phyloP scores from a whole-genome alignment of 352 stramenopile genomes.

The Pythium myriotylum region DNA sequence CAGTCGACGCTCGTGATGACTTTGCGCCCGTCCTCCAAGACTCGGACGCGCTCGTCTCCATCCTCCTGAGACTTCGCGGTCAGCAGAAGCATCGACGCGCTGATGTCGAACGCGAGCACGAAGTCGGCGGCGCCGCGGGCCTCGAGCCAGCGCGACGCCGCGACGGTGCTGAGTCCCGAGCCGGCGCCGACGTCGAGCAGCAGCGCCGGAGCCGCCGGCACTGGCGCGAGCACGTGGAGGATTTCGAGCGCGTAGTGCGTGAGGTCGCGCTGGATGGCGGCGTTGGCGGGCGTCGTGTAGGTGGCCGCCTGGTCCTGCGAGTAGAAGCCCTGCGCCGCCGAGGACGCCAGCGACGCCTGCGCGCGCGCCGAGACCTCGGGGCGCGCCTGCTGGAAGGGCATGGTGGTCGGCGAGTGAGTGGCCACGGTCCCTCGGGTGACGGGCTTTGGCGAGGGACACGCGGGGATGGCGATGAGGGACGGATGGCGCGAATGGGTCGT shows the following conservation, averaged over 20 bases:
- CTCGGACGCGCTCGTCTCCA: neutral
- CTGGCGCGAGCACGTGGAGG: constrained; percentile 26
- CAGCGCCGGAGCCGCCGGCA: constrained; percentile 7
- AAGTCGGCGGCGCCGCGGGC: constrained; percentile 36
- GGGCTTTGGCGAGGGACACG: constrained; percentile 1
- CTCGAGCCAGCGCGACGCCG: constrained; percentile 53
- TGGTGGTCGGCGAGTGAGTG: constrained; percentile 18
- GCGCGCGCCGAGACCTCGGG: constrained; percentile 51
- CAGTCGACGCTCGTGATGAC: constrained; percentile 17
- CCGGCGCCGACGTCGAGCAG: constrained; percentile 73
- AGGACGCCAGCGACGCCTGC: constrained; percentile 36
- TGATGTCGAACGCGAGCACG: constrained; percentile 77
- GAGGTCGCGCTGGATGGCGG: constrained; percentile 68
- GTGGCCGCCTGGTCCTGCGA: constrained; percentile 51
- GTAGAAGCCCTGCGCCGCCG: constrained; percentile 63
- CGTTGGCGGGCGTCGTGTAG: constrained; percentile 76
- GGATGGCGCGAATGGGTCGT: too few species aligned
- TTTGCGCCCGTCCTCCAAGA: constrained; percentile 24
- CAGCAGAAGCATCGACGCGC: constrained; percentile 70
- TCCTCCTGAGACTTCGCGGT: neutral
- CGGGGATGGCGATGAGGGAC: neutral
- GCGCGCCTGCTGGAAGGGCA: constrained; percentile 56
- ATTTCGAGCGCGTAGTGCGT: constrained; percentile 69
- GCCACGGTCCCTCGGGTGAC: constrained; percentile 12
- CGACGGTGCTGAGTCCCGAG: constrained; percentile 66